Percentiles rank a stretch among this genome's conserved stretches.
These are phyloP conservation scores for Heritiera fomes DNA, from an alignment of 345 rosid species.

Conservation along the genomic window DNA sequence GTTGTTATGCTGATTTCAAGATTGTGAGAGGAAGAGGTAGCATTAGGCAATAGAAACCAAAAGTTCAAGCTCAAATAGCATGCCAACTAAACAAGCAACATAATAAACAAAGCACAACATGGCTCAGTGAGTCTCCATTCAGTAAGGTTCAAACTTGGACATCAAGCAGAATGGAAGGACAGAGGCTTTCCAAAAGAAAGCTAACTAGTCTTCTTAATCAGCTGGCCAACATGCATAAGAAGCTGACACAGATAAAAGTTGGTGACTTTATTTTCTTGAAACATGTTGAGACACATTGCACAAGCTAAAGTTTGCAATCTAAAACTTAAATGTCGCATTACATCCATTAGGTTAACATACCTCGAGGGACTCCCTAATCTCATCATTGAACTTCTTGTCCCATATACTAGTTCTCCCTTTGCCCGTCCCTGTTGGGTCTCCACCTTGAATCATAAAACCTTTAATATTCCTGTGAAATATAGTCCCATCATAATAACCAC, in stretches of 20 bases:
- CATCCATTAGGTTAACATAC: conserved; percentile 33
- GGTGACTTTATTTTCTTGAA: not conserved
- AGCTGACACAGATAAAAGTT: not conserved
- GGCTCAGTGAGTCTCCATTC: no score
- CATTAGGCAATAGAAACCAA: no score
- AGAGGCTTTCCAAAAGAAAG: not conserved
- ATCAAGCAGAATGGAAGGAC: not conserved
- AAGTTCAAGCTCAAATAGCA: no score
- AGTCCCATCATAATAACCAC: conserved; percentile 89
- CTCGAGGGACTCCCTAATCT: conserved; percentile 96
- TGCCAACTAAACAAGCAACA: no score
- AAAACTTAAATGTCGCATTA: not conserved
- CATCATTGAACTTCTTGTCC: conserved; percentile 98
- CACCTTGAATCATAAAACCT: conserved; percentile 99
- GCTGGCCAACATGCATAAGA: not conserved
- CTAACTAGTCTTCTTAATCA: not conserved
- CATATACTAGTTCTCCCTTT: conserved; percentile 98
- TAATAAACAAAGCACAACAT: no score
- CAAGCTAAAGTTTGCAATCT: not conserved
- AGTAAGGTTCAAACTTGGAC: no score
- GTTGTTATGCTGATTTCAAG: no score
- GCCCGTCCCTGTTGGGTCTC: conserved; percentile 94
- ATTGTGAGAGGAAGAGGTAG: no score
- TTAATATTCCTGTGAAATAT: conserved; percentile 92
- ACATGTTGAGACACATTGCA: not conserved